Evolutionary conservation across 345 rosid species (phyloP).

Genomic region (Boechera retrofracta): DNA sequence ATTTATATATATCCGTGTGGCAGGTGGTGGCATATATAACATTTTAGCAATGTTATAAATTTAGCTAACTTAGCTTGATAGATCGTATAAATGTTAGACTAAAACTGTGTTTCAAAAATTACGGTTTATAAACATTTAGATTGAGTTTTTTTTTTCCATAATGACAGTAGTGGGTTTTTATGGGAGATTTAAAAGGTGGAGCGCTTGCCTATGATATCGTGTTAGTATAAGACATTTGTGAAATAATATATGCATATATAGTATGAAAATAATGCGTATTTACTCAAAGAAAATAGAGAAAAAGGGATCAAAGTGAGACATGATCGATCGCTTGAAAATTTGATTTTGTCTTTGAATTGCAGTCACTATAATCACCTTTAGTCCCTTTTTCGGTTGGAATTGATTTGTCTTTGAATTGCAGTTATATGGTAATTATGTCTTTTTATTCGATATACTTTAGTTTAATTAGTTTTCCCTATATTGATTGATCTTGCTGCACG

Average conservation of each 20-base stretch:
- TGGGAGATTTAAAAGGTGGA: no score
- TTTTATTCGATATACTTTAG: background rate
- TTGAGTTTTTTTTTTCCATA: no score
- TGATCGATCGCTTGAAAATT: background rate
- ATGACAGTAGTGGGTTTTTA: no score
- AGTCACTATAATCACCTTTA: constrained; percentile 4
- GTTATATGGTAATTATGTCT: constrained; percentile 13
- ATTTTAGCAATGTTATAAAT: background rate
- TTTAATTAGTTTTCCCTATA: constrained; percentile 8
- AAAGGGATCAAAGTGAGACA: constrained; percentile 8
- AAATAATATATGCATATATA: background rate
- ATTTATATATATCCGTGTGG: background rate
- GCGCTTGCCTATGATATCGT: no score
- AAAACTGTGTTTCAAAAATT: no score
- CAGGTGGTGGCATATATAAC: background rate
- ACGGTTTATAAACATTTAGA: no score
- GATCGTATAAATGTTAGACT: background rate
- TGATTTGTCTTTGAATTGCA: constrained; percentile 29
- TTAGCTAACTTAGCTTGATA: background rate
- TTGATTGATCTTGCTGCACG: constrained; percentile 33
- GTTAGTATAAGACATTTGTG: no score
- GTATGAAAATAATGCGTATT: background rate
- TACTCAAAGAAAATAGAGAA: background rate
- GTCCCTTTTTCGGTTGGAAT: constrained; percentile 27
- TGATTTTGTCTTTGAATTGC: constrained; percentile 39